phyloP scores from a whole-genome alignment of 2,329 filamentous ascomycete species.

The Colletotrichum scovillei region DNA sequence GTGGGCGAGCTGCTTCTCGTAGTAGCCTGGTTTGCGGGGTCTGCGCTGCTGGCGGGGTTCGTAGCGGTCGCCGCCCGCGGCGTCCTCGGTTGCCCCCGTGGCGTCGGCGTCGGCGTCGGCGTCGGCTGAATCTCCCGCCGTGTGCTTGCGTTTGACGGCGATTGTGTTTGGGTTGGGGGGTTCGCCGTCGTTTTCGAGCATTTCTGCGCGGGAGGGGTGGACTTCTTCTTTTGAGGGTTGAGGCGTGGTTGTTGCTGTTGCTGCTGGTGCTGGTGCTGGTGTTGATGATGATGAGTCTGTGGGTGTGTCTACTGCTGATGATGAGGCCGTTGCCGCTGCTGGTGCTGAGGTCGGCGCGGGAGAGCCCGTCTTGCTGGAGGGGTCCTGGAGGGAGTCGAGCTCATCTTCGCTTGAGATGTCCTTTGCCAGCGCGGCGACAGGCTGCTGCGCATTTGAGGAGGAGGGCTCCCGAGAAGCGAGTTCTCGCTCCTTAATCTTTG shows the following conservation, averaged over 20 bases:
- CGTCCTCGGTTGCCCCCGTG: slow-evolving; percentile 3
- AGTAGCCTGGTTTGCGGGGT: slow-evolving; percentile 63
- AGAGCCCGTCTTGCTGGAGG: slow-evolving; percentile 44
- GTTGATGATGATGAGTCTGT: slow-evolving; percentile 3
- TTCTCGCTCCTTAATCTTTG: slow-evolving; percentile 81
- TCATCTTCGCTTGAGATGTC: slow-evolving; percentile 39
- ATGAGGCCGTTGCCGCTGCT: neutral
- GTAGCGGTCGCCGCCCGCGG: slow-evolving; percentile 27
- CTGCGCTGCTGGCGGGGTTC: slow-evolving; percentile 35
- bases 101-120: neutral
- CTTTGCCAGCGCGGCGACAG: slow-evolving; percentile 13
- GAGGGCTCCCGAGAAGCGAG: slow-evolving; percentile 39
- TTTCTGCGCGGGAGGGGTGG: slow-evolving; percentile 55
- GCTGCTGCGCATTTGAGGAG: slow-evolving; percentile 30
- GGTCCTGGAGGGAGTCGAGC: slow-evolving; percentile 15
- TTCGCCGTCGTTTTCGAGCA: slow-evolving; percentile 47
- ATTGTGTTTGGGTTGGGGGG: slow-evolving; percentile 36
- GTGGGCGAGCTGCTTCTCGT: slow-evolving; percentile 70
- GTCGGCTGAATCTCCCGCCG: neutral
- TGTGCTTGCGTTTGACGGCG: slow-evolving; percentile 39
- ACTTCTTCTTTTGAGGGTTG: slow-evolving; percentile 41
- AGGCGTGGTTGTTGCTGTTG: slow-evolving; percentile 3
- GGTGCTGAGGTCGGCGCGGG: slow-evolving; percentile 37
- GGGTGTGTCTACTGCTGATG: slow-evolving; percentile 12
- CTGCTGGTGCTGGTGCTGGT: slow-evolving; percentile 3